Percentiles rank a stretch among this genome's conserved stretches.
Conservation (phyloP, 768 basidiomycete genomes). For the Trametes cubensis region DNA sequence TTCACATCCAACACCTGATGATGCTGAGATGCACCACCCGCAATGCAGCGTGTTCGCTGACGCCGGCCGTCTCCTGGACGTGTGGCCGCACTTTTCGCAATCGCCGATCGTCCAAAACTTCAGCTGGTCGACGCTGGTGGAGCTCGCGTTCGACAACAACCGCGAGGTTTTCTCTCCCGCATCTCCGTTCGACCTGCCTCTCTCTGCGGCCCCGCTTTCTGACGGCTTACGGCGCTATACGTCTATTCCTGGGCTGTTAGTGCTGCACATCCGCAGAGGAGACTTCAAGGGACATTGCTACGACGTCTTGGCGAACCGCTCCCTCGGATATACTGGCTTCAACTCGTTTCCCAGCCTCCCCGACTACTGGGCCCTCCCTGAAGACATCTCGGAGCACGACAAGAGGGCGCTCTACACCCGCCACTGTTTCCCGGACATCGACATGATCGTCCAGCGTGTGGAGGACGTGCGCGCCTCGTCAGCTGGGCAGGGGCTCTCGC, state of each 20-base stretch:
- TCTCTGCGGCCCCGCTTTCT: slow-evolving; percentile 3
- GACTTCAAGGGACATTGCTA: slow-evolving; percentile 50
- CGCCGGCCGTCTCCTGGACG: slow-evolving; percentile 42
- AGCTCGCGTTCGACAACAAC: slow-evolving; percentile 52
- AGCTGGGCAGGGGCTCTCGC: slow-evolving; percentile 33
- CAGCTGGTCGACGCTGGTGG: slow-evolving; percentile 63
- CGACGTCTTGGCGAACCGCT: slow-evolving; percentile 36
- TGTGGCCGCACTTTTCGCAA: slow-evolving; percentile 51
- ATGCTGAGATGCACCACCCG: no score
- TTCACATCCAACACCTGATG: neutral
- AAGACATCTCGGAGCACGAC: slow-evolving; percentile 29
- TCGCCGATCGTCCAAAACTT: slow-evolving; percentile 51
- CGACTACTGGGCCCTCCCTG: slow-evolving; percentile 40
- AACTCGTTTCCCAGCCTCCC: slow-evolving; percentile 45
- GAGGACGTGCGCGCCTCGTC: slow-evolving; percentile 34
- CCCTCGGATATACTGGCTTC: slow-evolving; percentile 45
- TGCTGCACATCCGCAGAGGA: slow-evolving; percentile 53
- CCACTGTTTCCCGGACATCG: slow-evolving; percentile 46
- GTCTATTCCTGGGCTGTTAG: slow-evolving; percentile 43
- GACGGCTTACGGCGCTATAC: slow-evolving; percentile 13
- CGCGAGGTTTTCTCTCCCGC: slow-evolving; percentile 41
- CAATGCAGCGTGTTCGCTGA: slow-evolving; percentile 50
- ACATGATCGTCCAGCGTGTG: slow-evolving; percentile 44
- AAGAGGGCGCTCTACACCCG: slow-evolving; percentile 36
- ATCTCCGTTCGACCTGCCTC: slow-evolving; percentile 7